Evolutionary conservation across 75 land plant genomes (phyloP).

Genomic region (Selaginella tamariscina): DNA sequence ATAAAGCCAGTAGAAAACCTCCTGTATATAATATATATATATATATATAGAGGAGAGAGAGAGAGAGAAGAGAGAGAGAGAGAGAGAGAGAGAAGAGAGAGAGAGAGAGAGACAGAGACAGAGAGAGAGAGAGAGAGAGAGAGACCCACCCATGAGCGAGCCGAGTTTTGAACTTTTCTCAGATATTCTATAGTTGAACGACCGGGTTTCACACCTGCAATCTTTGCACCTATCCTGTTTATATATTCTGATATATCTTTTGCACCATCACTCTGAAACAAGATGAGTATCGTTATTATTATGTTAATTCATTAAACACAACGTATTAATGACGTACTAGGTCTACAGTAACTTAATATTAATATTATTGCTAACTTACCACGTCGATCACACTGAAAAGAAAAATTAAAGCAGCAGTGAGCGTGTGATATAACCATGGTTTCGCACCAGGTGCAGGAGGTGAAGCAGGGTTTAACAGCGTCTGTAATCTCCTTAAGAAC

Average conservation of each 20-base stretch:
- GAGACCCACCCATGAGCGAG: conserved; percentile 86
- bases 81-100: not conserved
- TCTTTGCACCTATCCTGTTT: conserved; percentile 90
- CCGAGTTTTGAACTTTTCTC: conserved; percentile 78
- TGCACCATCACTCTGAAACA: conserved; percentile 76
- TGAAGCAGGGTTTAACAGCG: conserved; percentile 55
- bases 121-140: conserved; percentile 1
- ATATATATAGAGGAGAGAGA: too few species aligned
- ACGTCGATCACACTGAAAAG: conserved; percentile 88
- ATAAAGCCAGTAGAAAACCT: conserved; percentile 62
- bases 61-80: not conserved
- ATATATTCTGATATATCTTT: conserved; percentile 90
- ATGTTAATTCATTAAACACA: not conserved
- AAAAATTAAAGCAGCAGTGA: conserved; percentile 68
- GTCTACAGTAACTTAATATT: too few species aligned
- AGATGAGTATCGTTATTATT: not conserved
- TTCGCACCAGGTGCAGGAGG: conserved; percentile 54
- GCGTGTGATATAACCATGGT: conserved; percentile 69
- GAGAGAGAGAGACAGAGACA: not conserved
- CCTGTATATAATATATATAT: too few species aligned
- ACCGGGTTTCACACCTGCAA: conserved; percentile 88
- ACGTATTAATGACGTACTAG: too few species aligned
- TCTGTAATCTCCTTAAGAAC: conserved; percentile 57
- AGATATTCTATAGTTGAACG: conserved; percentile 69
- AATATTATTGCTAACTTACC: too few species aligned